These are phyloP conservation scores for Austropuccinia psidii DNA, from an alignment of 1,284 basidiomycete genomes.

Conservation along the genomic window DNA sequence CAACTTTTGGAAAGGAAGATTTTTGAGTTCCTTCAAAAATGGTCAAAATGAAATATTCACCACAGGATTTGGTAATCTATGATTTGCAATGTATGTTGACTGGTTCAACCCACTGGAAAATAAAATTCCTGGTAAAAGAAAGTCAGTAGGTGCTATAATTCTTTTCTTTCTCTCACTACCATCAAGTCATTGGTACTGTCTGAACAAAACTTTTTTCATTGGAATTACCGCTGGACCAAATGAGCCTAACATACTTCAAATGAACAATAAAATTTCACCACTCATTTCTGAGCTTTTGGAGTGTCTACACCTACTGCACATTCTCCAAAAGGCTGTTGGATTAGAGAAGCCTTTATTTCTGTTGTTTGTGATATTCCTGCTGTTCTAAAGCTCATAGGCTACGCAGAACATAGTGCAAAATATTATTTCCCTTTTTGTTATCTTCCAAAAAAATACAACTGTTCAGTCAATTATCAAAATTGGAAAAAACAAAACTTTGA, in stretches of 20 bases:
- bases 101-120: slow-evolving; percentile 29
- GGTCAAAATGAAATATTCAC: background rate
- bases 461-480: background rate
- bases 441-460: slow-evolving; percentile 1
- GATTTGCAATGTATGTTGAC: slow-evolving; percentile 20
- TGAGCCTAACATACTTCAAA: slow-evolving; percentile 15
- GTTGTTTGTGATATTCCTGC: slow-evolving; percentile 27
- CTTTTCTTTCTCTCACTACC: slow-evolving; percentile 26
- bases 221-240: slow-evolving; percentile 24
- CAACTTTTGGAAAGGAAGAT: slow-evolving; percentile 16
- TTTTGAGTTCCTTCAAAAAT: slow-evolving; percentile 11
- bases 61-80: slow-evolving; percentile 7
- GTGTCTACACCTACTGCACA: slow-evolving; percentile 1
- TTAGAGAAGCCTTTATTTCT: slow-evolving; percentile 11
- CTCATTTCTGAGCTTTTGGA: slow-evolving; percentile 21
- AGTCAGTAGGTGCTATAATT: slow-evolving; percentile 19
- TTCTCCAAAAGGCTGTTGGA: background rate
- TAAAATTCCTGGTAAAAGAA: slow-evolving; percentile 19
- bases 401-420: slow-evolving; percentile 22
- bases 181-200: slow-evolving; percentile 23
- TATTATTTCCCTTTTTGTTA: slow-evolving; percentile 24
- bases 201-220: slow-evolving; percentile 25
- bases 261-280: slow-evolving; percentile 21
- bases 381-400: slow-evolving; percentile 18
- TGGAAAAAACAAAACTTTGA: background rate